A percentile compares a stretch with the other conserved stretches of the same genome.
These are phyloP conservation scores for Amanita phalloides DNA, from an alignment of 768 basidiomycete genomes.

Conservation along the genomic window DNA sequence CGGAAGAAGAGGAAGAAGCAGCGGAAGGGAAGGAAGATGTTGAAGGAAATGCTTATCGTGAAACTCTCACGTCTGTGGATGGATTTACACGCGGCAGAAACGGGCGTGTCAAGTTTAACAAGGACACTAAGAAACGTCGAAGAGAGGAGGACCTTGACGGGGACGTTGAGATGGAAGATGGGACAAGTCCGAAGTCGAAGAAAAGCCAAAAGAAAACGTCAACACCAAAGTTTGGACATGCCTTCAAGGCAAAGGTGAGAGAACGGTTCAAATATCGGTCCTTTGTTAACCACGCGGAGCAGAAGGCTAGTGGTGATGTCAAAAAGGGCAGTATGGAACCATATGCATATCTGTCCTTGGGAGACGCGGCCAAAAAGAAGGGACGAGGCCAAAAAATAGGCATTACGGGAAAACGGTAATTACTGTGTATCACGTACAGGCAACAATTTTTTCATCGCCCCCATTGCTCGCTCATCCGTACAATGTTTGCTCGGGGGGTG, in stretches of 20 bases:
- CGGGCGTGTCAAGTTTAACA: constrained; percentile 91
- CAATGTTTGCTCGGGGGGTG: constrained; percentile 61
- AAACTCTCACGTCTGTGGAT: constrained; percentile 75
- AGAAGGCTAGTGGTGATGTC: constrained; percentile 94
- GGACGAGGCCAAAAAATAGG: constrained; percentile 32
- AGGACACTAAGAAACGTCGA: constrained; percentile 90
- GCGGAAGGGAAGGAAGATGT: constrained; percentile 35
- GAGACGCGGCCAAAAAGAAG: constrained; percentile 69
- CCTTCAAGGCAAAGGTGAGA: constrained; percentile 93
- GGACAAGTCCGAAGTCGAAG: constrained; percentile 34
- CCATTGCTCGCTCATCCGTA: constrained; percentile 36
- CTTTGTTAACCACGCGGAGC: constrained; percentile 10
- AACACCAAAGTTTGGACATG: constrained; percentile 49
- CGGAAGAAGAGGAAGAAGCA: constrained; percentile 34
- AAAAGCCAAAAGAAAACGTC: constrained; percentile 45
- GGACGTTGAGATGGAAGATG: constrained; percentile 74
- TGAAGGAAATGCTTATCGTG: constrained; percentile 73
- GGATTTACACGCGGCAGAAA: constrained; percentile 79
- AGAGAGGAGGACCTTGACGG: constrained; percentile 43
- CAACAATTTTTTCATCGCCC: constrained; percentile 5
- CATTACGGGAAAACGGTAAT: constrained; percentile 52
- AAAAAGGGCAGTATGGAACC: constrained; percentile 84
- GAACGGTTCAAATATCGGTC: neutral
- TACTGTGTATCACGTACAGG: constrained; percentile 5
- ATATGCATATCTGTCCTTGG: constrained; percentile 82